Conservation (phyloP, 2,329 filamentous ascomycete species). For the Stachybotrys elegans region DNA sequence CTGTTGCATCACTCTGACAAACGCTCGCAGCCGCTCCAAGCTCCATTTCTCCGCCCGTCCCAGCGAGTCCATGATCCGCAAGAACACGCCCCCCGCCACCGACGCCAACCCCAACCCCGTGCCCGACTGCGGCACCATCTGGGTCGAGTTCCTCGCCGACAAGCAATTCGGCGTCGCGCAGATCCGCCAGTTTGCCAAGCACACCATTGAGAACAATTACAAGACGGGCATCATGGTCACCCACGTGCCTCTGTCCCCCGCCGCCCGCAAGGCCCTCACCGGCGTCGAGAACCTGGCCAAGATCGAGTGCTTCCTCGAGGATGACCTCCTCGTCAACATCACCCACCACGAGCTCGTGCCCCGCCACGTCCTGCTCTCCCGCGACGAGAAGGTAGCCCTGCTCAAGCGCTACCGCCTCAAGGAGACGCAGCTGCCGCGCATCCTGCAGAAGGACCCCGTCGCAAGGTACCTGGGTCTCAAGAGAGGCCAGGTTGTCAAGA, state of each 20-base stretch:
- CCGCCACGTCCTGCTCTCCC: conserved; percentile 83
- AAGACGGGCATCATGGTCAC: conserved; percentile 90
- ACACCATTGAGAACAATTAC: conserved; percentile 74
- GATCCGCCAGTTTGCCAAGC: conserved; percentile 82
- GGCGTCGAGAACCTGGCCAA: conserved; percentile 70
- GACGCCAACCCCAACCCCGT: conserved; percentile 63
- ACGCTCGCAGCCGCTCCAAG: conserved; percentile 60
- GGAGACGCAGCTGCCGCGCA: conserved; percentile 93
- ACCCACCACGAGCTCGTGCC: conserved; percentile 96
- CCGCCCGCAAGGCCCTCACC: conserved; percentile 81
- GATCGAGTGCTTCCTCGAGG: conserved; percentile 93
- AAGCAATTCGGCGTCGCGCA: conserved; percentile 82
- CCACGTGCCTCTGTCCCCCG: conserved; percentile 73
- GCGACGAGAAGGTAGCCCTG: conserved; percentile 81
- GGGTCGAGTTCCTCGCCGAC: conserved; percentile 85
- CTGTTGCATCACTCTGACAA: conserved; percentile 6
- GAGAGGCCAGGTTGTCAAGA: conserved; percentile 95
- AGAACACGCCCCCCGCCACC: conserved; percentile 71
- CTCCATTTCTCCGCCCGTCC: conserved; percentile 88
- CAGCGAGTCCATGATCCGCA: conserved; percentile 75
- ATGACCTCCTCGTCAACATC: conserved; percentile 95
- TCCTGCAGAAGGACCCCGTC: conserved; percentile 87
- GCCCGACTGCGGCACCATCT: conserved; percentile 79
- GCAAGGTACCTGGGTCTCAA: conserved; percentile 86
- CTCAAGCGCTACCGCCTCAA: conserved; percentile 89